Evolutionary conservation across 352 stramenopile genomes (phyloP), one percentile per base, ranked within the genome.

Genomic region (Pythium guiyangense): DNA sequence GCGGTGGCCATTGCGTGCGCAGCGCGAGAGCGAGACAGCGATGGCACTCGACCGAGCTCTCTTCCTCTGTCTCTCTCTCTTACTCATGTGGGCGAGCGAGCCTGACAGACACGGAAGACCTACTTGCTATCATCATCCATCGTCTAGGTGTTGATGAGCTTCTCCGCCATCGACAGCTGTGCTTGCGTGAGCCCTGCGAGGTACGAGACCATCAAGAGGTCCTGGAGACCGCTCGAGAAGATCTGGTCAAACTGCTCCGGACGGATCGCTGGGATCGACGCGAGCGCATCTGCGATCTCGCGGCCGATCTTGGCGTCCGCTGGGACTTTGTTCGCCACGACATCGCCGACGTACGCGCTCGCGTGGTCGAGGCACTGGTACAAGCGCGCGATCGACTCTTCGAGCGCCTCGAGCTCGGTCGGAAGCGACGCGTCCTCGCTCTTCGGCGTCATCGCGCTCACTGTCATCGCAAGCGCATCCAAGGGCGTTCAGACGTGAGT

Each of bases 151-250:
- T 90, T 94, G 77, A 98, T 97, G 67, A 99, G 82, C 79, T 99
- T 98, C 74, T 99, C 96, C 34, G 96, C 92, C 86, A 99, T 98
- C 39, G 88, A 93, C 45, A 99, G 77, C 79, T 99, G 96, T 59
- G 96, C 97, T 79, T 97, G 89, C 50, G 97, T 99, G 62, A 99
- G 84, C 57, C 96, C 97, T 56, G 90, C 97, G 64, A 99, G 88
- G 77, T 99, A 99, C 57, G 91, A 98, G 25, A 99, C 96, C 96
- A 99, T 99, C 60, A 99, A 84, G 54, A 99, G 83, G 77, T 99
- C 97, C 79, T 99, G 96, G 66, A 99, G 72, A 20, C 96, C 96
- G 66, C 91, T 93, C 71, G 94, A 95, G 74, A 99, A 98, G 53
- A 98, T 88, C 60, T 97, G 94, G 76, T 98, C 94, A 70, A 99